These are phyloP conservation scores for Nepenthes mirabilis DNA, from an alignment of 148 eudicot species.

Conservation along the genomic window DNA sequence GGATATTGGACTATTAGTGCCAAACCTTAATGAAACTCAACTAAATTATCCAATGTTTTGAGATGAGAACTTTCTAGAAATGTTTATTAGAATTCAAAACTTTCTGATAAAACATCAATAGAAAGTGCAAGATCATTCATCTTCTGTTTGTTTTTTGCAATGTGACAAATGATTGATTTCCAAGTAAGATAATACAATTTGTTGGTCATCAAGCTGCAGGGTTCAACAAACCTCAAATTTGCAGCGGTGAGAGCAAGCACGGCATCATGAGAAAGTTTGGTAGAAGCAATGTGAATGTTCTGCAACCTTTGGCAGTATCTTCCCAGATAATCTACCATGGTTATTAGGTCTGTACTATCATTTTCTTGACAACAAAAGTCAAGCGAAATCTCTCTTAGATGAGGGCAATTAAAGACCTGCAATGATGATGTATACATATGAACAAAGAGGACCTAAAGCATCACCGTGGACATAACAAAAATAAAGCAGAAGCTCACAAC, in stretches of 20 bases:
- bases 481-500: not conserved
- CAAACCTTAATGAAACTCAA: not conserved
- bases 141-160: too few relatives aligned
- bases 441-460: constrained; percentile 1
- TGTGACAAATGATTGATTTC: too few relatives aligned
- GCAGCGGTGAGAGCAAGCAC: constrained; percentile 82
- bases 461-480: not conserved
- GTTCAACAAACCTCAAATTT: constrained; percentile 54
- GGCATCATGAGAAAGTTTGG: constrained; percentile 54
- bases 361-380: constrained; percentile 63
- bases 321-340: constrained; percentile 62
- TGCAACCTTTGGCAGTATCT: constrained; percentile 73
- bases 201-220: not conserved
- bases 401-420: constrained; percentile 82
- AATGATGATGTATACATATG: constrained; percentile 3
- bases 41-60: not conserved
- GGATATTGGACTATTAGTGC: constrained; percentile 6
- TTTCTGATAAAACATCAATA: too few relatives aligned
- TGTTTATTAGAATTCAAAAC: too few relatives aligned
- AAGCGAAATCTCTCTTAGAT: constrained; percentile 67
- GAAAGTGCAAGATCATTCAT: too few relatives aligned
- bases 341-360: constrained; percentile 58
- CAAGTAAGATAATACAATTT: not conserved
- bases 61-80: too few relatives aligned
- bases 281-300: constrained; percentile 71